phyloP scores from a whole-genome alignment of 1,139 yeast genomes.

The Taiozyma sp. region DNA sequence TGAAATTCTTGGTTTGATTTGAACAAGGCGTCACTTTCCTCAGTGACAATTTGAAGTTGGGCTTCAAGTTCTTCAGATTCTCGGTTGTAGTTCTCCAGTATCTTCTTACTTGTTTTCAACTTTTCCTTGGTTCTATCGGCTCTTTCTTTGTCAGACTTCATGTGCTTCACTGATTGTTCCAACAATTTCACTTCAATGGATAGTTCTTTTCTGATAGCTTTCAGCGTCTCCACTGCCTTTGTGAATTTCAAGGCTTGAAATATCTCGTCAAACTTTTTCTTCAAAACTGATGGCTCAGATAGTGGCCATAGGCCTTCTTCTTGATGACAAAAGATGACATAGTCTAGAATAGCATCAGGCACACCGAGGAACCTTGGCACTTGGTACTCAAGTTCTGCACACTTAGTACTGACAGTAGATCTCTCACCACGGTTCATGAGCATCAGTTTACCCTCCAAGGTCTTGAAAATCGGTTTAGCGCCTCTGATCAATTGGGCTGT shows the following conservation, averaged over 20 bases:
- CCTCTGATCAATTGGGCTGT: conserved; percentile 43
- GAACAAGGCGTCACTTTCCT: conserved; percentile 59
- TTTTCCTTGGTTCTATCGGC: conserved; percentile 54
- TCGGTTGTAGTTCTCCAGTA: conserved; percentile 39
- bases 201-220: conserved; percentile 72
- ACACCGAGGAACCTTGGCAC: conserved; percentile 86
- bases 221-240: conserved; percentile 79
- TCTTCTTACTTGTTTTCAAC: conserved; percentile 37
- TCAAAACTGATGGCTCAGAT: conserved; percentile 82
- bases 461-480: conserved; percentile 74
- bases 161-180: conserved; percentile 72
- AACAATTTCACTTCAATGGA: conserved; percentile 66
- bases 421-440: conserved; percentile 62
- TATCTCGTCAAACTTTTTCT: conserved; percentile 92
- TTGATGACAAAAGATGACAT: conserved; percentile 95
- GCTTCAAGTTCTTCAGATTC: conserved; percentile 46
- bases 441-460: conserved; percentile 83
- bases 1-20: conserved; percentile 81
- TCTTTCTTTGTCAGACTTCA: conserved; percentile 66
- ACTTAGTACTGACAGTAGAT: conserved; percentile 72
- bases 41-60: conserved; percentile 47
- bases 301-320: conserved; percentile 98
- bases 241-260: conserved; percentile 94
- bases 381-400: conserved; percentile 78
- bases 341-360: conserved; percentile 79